Evolutionary conservation across 1,139 yeast species (phyloP).

Genomic region (Entelexis sorbosivorans): DNA sequence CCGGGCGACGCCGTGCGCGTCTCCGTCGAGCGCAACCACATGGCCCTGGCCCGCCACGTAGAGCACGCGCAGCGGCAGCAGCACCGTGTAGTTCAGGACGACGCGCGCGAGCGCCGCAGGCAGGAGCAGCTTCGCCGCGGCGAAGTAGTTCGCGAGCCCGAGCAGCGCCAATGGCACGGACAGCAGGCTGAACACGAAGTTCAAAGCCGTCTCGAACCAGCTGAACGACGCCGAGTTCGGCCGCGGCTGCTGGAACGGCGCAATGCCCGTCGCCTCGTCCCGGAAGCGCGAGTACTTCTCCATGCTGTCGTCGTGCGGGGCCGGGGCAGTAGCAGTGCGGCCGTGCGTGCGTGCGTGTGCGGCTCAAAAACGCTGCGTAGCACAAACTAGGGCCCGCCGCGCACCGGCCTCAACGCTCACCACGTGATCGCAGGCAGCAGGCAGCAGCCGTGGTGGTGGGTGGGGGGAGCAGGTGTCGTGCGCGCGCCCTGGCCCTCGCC

Average conservation of each 20-base stretch:
- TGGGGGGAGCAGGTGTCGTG: too few relatives aligned
- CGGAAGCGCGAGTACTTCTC: conserved; percentile 35
- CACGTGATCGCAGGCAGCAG: too few relatives aligned
- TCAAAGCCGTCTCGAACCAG: conserved; percentile 5
- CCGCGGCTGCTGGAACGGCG: conserved; percentile 31
- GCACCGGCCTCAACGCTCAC: too few relatives aligned
- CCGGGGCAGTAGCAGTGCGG: too few relatives aligned
- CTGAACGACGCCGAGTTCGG: conserved; percentile 15
- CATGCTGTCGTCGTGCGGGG: conserved; percentile 24
- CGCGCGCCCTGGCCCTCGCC: too few relatives aligned
- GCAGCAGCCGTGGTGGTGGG: too few relatives aligned
- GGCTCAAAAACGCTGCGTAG: too few relatives aligned
- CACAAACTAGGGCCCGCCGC: too few relatives aligned
- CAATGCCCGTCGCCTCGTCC: conserved; percentile 36
- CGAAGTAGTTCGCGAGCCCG: conserved; percentile 19
- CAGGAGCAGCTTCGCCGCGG: conserved; percentile 15
- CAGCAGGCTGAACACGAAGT: conserved; percentile 22
- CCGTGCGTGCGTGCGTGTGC: too few relatives aligned
- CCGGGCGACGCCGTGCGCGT: conserved; percentile 25
- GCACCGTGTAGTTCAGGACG: conserved; percentile 17
- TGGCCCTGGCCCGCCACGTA: too few relatives aligned
- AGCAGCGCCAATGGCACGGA: conserved; percentile 24
- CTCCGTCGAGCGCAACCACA: conserved; percentile 32
- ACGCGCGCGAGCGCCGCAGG: conserved; percentile 15
- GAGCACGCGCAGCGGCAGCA: conserved; percentile 23